These are phyloP conservation scores for Sideroxylon spinosum DNA, from an alignment of 179 eudicot species.

Conservation along the genomic window DNA sequence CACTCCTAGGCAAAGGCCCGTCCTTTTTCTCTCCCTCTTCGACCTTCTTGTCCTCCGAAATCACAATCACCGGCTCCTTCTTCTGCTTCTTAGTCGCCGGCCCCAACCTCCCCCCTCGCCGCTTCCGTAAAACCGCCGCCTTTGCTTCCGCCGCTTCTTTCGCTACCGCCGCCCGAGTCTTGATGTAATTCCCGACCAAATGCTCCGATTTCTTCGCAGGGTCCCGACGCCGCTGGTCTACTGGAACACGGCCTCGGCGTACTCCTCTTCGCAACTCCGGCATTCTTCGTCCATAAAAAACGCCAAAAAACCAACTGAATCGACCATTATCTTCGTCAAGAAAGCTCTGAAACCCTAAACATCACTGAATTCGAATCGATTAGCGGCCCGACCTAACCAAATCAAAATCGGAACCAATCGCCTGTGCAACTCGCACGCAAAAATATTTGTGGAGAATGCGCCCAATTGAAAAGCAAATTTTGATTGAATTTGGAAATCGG, in stretches of 20 bases:
- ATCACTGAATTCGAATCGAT: neutral
- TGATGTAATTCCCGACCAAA: conserved; percentile 43
- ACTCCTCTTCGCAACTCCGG: conserved; percentile 58
- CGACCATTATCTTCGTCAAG: conserved; percentile 33
- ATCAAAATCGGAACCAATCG: neutral
- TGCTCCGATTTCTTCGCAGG: conserved; percentile 19
- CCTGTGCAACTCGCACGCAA: neutral
- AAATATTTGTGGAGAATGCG: neutral
- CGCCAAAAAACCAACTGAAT: conserved; percentile 21
- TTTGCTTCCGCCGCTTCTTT: conserved; percentile 33
- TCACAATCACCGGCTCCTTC: conserved; percentile 26
- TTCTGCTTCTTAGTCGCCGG: neutral
- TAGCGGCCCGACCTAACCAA: neutral
- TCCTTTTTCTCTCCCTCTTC: conserved; percentile 18
- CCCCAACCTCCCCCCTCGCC: conserved; percentile 18
- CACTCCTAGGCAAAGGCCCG: conserved; percentile 13
- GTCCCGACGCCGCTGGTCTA: conserved; percentile 2
- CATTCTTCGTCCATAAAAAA: conserved; percentile 57
- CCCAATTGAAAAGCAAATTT: neutral
- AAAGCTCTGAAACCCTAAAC: neutral
- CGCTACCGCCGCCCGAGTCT: conserved; percentile 63
- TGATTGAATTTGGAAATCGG: neutral
- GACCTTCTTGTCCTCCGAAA: conserved; percentile 21
- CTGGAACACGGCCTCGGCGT: conserved; percentile 32
- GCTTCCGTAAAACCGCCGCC: conserved; percentile 23